Evolutionary conservation across 106 monocot species (phyloP), one percentile per base, ranked within the genome.

Genomic region (Allium fistulosum): DNA sequence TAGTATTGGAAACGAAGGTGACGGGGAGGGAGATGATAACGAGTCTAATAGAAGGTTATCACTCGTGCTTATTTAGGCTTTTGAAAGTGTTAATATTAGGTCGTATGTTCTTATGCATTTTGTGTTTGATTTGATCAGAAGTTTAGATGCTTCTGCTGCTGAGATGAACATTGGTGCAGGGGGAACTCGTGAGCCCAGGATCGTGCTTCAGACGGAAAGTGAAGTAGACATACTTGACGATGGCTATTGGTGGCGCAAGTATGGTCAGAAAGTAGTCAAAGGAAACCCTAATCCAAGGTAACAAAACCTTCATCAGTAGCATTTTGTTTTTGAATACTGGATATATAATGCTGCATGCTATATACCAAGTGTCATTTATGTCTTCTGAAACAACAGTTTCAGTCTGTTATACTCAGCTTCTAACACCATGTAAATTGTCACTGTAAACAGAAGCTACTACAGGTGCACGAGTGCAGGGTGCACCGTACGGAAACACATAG

Each of bases 231-330:
- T 78, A 14, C 46, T 63, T 15, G 62, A 63, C 4, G 95, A 95
- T 78, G 95, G 95, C 10, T 95, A 95, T 51, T 84, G 81, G 60
- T 95, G 95, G 95, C 81, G 95, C 11, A 95, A 95, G 53, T 95
- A 95, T 70, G 95, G 95, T 11, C 91, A 95, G 66, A 95, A 95
- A 72, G 69, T 84, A 74, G 91, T 95, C 46, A 95, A 88, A 72
- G 95, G 91, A 79, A 95, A 86, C 75, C 83, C 85, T 58, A 91
- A 88, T 16, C 91, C 95, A 1, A 88, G 95, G 95, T 69, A 26
- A 26, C 0, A 63, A 27, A 37, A 59, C 22, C 8, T 59, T 59
- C 6, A 6, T 58, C 22, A 22, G 22, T 22, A 22, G 22, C 22
- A 22, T 22, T 37, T 37, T 37, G 37, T 37, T 37, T 37, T 5